Conservation (phyloP, 1,139 yeast species). For the Scheffersomyces titani region DNA sequence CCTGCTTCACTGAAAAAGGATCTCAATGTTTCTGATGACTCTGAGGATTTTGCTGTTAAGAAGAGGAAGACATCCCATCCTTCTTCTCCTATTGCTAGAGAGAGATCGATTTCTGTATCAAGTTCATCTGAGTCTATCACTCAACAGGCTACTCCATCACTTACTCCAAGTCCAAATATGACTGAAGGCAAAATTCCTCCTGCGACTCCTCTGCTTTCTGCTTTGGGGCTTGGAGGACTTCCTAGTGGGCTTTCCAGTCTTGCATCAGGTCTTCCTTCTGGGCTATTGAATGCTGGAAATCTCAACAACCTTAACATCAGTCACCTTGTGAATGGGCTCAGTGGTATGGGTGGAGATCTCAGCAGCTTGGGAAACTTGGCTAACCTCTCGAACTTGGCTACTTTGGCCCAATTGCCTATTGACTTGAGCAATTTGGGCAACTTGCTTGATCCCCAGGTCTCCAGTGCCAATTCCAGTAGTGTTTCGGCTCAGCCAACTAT, state of each 20-base stretch:
- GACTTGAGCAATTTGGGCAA: slow-evolving; percentile 41
- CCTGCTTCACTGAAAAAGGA: background rate
- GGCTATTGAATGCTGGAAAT: slow-evolving; percentile 43
- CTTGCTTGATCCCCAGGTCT: slow-evolving; percentile 18
- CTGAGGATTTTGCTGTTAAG: slow-evolving; percentile 2
- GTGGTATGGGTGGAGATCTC: slow-evolving; percentile 37
- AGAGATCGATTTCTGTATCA: background rate
- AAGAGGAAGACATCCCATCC: slow-evolving; percentile 5
- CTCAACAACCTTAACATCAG: slow-evolving; percentile 46
- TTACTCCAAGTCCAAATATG: slow-evolving; percentile 13
- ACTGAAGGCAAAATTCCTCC: background rate
- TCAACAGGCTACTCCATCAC: slow-evolving; percentile 14
- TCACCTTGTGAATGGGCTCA: slow-evolving; percentile 45
- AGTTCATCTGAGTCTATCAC: slow-evolving; percentile 6
- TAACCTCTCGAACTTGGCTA: slow-evolving; percentile 42
- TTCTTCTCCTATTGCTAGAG: background rate
- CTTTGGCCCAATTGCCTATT: slow-evolving; percentile 46
- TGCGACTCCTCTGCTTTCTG: background rate
- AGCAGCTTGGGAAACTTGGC: slow-evolving; percentile 42
- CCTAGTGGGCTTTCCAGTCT: slow-evolving; percentile 2
- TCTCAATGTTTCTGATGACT: background rate
- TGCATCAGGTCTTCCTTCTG: background rate
- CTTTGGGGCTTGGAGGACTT: slow-evolving; percentile 1
- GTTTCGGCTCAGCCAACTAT: background rate
- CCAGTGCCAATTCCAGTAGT: background rate